Base-by-base conservation (phyloP, 768 basidiomycete genomes). In the Russula emetica region DNA sequence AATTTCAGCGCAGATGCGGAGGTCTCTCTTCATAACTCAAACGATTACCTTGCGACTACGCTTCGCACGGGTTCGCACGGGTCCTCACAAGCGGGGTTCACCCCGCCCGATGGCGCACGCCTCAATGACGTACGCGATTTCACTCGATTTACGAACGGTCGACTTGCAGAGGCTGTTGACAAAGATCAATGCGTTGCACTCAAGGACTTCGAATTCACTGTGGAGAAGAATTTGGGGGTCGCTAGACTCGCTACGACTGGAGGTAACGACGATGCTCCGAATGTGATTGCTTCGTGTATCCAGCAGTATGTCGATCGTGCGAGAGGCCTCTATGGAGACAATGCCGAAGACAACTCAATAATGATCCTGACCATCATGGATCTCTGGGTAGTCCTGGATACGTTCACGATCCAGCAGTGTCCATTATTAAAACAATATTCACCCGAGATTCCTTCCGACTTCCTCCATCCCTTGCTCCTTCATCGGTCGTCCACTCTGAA, bases 341-440 rank as follows among this genome's bases (percentile, higher is more conserved):
- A 67, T 30, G 51, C 63, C 5, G 69, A 65, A 53, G 26, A 64
- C 16, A 53, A 24, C 36, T 38, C 53, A 7, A 38, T 55, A 38
- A 55, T 55, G 53, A 38, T 55, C 38, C 22, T 55, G 66, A 78
- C 78, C 11, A 60, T 77, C 42, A 67, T 82, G 28, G 76, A 80
- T 34, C 72, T 83, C 14, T 83, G 83, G 82, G 72, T 78, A 2
- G 78, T 76, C 0, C 71, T 82, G 3, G 82, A 83, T 66, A 74
- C 66, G 34, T 42, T 78, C n/a, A 74, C 70, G 1, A 69, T 76
- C 22, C 42, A 32, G n/a, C 69, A 74, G n/a, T 69, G 71, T 42
- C 78, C 82, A 2, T 71, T 82, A 10, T 69, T 84, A 3, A 50
- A 45, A 0, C 70, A 76, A 2, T 83, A 81, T 61, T 77, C 80